Percentiles rank a stretch among this genome's conserved stretches.
phyloP scores from a whole-genome alignment of 1,284 basidiomycete genomes.

The Mycena sp. region DNA sequence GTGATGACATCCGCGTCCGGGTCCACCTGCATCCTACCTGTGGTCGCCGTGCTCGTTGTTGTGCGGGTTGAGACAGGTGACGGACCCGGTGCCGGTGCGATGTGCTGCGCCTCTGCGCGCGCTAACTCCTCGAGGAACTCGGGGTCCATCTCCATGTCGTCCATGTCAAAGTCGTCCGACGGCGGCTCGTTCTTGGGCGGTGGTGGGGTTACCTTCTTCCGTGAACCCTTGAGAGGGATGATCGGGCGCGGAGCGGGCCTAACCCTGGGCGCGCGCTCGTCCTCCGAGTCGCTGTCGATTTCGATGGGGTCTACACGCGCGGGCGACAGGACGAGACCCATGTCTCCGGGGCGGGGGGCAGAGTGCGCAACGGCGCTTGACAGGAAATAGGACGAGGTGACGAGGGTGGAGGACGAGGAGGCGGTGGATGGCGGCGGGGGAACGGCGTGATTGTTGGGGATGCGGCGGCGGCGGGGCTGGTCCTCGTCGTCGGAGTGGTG shows the following conservation, averaged over 20 bases:
- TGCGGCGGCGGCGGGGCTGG: constrained; percentile 51
- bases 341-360: constrained; percentile 19
- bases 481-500: constrained; percentile 55
- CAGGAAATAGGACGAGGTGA: constrained; percentile 22
- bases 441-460: too few species aligned
- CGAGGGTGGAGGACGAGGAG: constrained; percentile 14
- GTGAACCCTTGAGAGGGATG: constrained; percentile 10
- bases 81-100: constrained; percentile 1
- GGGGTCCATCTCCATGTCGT: constrained; percentile 48
- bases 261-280: constrained; percentile 3
- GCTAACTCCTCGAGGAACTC: constrained; percentile 49
- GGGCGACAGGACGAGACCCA: constrained; percentile 37
- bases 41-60: too few species aligned
- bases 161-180: constrained; percentile 31
- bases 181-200: constrained; percentile 11
- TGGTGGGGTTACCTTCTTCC: constrained; percentile 1
- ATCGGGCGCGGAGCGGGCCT: constrained; percentile 11
- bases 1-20: constrained; percentile 44
- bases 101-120: constrained; percentile 45
- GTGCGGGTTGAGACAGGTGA: constrained; percentile 13
- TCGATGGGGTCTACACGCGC: constrained; percentile 19
- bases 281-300: constrained; percentile 26
- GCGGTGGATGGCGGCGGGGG: constrained; percentile 9
- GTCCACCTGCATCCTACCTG: constrained; percentile 7
- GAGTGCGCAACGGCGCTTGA: constrained; percentile 9